Conservation (phyloP, 805 yeast species). For the Saturnispora gosingensis region DNA sequence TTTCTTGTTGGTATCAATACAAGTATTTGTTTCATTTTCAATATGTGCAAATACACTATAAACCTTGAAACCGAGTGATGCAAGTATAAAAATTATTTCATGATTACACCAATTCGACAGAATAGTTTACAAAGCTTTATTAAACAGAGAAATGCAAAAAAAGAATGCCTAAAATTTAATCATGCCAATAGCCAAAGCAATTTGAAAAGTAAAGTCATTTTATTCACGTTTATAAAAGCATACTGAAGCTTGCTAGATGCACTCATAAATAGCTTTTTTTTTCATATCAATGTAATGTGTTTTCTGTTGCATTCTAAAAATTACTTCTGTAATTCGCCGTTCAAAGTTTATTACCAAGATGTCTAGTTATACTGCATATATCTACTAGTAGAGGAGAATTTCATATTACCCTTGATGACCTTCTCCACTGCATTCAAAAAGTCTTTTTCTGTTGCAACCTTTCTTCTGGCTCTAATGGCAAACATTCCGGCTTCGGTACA, state of each 20-base stretch:
- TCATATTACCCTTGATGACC: conserved; percentile 97
- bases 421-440: conserved; percentile 96
- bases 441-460: conserved; percentile 97
- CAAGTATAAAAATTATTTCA: no score
- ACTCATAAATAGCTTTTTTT: neutral
- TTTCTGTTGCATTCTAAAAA: neutral
- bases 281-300: neutral
- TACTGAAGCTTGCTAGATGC: neutral
- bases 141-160: no score
- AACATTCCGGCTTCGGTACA: conserved; percentile 99
- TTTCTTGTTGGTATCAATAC: no score
- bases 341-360: neutral
- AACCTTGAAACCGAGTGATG: no score
- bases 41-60: no score
- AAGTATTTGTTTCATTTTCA: no score
- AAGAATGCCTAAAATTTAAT: no score
- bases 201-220: neutral
- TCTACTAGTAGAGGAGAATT: conserved; percentile 93
- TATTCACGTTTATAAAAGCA: neutral
- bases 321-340: neutral
- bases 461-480: conserved; percentile 96
- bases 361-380: conserved; percentile 92
- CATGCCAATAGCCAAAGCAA: no score
- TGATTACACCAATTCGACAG: no score
- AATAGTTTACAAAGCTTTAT: no score